Evolutionary conservation across 495 filamentous ascomycete species (phyloP).

Genomic region (Penicillium cinerascens): DNA sequence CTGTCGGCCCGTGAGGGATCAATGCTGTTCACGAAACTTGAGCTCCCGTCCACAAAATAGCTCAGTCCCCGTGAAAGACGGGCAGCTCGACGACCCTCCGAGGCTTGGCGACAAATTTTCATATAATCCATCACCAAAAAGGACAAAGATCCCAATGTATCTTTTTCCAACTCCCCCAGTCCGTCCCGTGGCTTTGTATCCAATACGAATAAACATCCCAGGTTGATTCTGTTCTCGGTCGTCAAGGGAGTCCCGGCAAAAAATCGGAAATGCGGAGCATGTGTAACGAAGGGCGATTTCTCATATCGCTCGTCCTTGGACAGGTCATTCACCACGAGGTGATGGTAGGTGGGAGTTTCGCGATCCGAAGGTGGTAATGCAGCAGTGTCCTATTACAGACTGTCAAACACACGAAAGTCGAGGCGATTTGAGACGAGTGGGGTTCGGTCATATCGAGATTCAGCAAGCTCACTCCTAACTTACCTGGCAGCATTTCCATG

Average conservation of each 20-base stretch:
- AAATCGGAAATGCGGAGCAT: conserved; percentile 41
- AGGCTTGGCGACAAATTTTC: conserved; percentile 53
- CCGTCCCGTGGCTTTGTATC: conserved; percentile 46
- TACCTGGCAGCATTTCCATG: conserved; percentile 48
- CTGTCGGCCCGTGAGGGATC: conserved; percentile 28
- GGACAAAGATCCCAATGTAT: conserved; percentile 46
- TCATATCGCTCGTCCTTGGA: conserved; percentile 39
- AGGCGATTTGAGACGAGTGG: neutral
- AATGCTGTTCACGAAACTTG: conserved; percentile 38
- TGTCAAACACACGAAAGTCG: neutral
- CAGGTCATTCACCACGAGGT: conserved; percentile 41
- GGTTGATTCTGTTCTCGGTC: conserved; percentile 63
- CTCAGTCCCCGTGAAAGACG: conserved; percentile 60
- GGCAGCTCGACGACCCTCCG: conserved; percentile 54
- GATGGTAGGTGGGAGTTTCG: conserved; percentile 24
- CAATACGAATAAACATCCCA: conserved; percentile 67
- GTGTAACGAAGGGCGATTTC: conserved; percentile 38
- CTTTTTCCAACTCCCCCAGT: conserved; percentile 34
- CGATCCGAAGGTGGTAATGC: conserved; percentile 35
- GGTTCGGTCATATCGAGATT: neutral
- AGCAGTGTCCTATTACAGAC: conserved; percentile 23
- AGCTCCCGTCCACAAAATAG: conserved; percentile 58
- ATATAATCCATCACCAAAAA: conserved; percentile 61
- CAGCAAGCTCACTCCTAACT: conserved; percentile 3
- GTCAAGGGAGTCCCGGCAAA: conserved; percentile 55